These are phyloP conservation scores for Drechmeria coniospora DNA, from an alignment of 2,329 filamentous ascomycete genomes.

Conservation along the genomic window DNA sequence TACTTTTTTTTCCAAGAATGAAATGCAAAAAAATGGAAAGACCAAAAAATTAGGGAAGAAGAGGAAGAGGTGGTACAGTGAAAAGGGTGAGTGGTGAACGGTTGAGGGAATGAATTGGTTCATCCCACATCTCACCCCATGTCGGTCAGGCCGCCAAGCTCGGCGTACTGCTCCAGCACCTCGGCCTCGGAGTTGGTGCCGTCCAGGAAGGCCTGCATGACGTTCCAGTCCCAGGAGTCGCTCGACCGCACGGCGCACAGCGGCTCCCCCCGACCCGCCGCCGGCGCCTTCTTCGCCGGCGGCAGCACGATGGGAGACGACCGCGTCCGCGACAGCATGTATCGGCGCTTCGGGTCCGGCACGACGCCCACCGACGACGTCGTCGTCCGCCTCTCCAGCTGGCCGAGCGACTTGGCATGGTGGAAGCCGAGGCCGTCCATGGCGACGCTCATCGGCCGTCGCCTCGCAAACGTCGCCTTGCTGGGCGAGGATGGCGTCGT, in stretches of 20 bases:
- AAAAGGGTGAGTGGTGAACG: too few species aligned
- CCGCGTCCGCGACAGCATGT: conserved; percentile 2
- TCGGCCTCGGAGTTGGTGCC: conserved; percentile 9
- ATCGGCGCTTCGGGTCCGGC: conserved; percentile 9
- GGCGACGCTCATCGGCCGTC: conserved; percentile 14
- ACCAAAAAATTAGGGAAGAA: too few species aligned
- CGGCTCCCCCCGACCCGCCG: too few species aligned
- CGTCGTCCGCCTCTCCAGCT: too few species aligned
- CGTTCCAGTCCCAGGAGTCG: conserved; percentile 20
- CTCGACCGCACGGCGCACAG: conserved; percentile 8
- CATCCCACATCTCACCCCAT: conserved; percentile 9
- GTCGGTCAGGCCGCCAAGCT: conserved; percentile 28
- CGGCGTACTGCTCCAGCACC: conserved; percentile 27
- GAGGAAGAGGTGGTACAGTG: too few species aligned
- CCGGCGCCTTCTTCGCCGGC: conserved; percentile 12
- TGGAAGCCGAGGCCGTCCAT: conserved; percentile 13
- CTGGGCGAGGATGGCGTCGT: conserved; percentile 5
- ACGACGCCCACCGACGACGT: too few species aligned
- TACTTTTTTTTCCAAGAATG: too few species aligned
- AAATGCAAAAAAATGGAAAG: too few species aligned
- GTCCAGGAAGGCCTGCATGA: conserved; percentile 21
- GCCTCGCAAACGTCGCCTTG: conserved; percentile 7
- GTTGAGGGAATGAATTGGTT: background rate
- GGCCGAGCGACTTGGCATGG: conserved; percentile 12
- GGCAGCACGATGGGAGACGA: conserved; percentile 5